phyloP scores from a whole-genome alignment of 495 filamentous ascomycete species.

The Eremomyces bilateralis region DNA sequence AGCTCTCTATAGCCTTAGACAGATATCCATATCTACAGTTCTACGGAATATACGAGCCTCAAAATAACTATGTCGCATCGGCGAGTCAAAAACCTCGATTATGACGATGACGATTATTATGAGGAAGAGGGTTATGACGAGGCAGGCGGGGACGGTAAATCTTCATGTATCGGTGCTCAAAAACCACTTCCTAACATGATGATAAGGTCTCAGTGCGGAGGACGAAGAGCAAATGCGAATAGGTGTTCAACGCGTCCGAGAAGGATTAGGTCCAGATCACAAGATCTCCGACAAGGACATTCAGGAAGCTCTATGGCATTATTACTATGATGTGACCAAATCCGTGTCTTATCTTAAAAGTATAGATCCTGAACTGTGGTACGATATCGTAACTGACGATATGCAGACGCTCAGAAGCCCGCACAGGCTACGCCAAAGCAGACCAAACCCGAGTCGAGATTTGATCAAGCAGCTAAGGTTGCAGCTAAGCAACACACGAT shows the following conservation, averaged over 20 bases:
- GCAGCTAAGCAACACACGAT: conserved; percentile 2
- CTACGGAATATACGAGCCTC: no score
- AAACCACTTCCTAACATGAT: conserved; percentile 3
- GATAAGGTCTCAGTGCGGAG: background rate
- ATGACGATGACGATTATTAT: conserved; percentile 14
- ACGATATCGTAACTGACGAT: no score
- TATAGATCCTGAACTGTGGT: no score
- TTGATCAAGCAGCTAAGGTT: conserved; percentile 18
- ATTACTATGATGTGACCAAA: conserved; percentile 83
- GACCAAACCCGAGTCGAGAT: conserved; percentile 18
- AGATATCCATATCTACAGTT: no score
- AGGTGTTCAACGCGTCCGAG: conserved; percentile 32
- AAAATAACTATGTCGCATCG: conserved; percentile 7
- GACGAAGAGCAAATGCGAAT: conserved; percentile 29
- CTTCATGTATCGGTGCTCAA: conserved; percentile 25
- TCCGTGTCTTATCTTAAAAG: conserved; percentile 54
- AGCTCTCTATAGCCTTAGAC: no score
- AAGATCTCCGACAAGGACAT: conserved; percentile 46
- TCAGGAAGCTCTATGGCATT: conserved; percentile 81
- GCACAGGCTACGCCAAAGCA: conserved; percentile 16
- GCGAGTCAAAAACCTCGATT: conserved; percentile 18
- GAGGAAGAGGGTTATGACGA: conserved; percentile 10
- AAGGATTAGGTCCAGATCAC: conserved; percentile 28
- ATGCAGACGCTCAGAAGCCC: conserved; percentile 11
- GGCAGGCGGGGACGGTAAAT: conserved; percentile 20